Evolutionary conservation across 495 filamentous ascomycete genomes (phyloP), one percentile per base, ranked within the genome.

Genomic region (Penicillium macrosclerotiorum): DNA sequence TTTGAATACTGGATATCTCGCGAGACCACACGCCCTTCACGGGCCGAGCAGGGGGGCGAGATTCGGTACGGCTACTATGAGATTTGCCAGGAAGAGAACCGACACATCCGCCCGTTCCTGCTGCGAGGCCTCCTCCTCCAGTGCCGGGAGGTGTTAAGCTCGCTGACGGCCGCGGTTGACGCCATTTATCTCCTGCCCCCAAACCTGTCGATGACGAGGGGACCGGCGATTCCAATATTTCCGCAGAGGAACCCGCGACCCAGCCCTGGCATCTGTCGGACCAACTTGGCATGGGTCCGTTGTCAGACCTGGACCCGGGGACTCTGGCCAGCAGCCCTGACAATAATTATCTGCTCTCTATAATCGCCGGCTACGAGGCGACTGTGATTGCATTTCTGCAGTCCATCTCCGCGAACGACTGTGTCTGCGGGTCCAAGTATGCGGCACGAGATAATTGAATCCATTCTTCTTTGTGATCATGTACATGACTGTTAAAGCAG

Each of bases 51-150:
- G 14, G 46, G 50, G 2, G 29, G 52, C 39, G 47, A 54, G 16
- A 54, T 70, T 26, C 54, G 57, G 16, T 72, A 72, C 41, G 69
- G 69, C 18, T 60, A 66, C 53, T 72, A 72, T 49, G 67, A 71
- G 45, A 48, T 64, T 18, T 52, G 56, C n/a, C 52, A 51, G 1
- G 64, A 68, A 11, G 69, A 72, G 34, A 62, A 61, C 19, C 56
- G 53, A 2, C 64, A 58, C 11, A 61, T 72, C 19, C 63, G 65
- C 14, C 58, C 55, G 1, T 63, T 69, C 22, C 35, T 71, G 3
- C 35, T 71, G 19, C 57, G 59, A 0, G 58, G 64, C 0, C 55
- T 65, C 0, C 52, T 72, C 4, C 24, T 59, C 4, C 64, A 66
- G 25, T 69, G 60, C 14, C 53, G 59, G 42, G 65, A 65, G 22